These are phyloP conservation scores for Fusarium nisikadoi DNA, from an alignment of 2,329 filamentous ascomycete genomes.

Conservation along the genomic window DNA sequence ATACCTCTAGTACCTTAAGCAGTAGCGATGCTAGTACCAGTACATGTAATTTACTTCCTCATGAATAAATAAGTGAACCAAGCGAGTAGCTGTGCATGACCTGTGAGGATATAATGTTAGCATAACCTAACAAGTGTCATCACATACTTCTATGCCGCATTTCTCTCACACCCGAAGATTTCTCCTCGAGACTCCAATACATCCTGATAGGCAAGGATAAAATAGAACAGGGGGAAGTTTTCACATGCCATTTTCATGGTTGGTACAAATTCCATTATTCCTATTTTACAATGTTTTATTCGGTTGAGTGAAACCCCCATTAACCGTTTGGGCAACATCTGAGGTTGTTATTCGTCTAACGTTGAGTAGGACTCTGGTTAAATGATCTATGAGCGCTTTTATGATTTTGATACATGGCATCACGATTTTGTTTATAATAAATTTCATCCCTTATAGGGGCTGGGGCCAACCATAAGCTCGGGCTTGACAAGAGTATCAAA, in stretches of 20 bases:
- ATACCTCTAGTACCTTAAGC: background rate
- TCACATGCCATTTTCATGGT: background rate
- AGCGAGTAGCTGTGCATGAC: background rate
- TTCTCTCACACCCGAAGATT: background rate
- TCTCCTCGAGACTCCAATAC: background rate
- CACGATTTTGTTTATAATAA: background rate
- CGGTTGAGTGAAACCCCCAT: background rate
- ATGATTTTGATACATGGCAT: conserved; percentile 13
- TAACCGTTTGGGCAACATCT: background rate
- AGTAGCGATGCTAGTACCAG: too few relatives aligned
- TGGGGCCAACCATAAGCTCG: conserved; percentile 93
- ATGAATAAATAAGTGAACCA: background rate
- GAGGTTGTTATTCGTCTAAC: background rate
- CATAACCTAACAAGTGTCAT: background rate
- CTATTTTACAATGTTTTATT: background rate
- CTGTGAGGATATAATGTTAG: background rate
- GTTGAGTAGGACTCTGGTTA: background rate
- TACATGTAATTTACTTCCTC: background rate
- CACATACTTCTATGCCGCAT: background rate
- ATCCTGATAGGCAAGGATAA: background rate
- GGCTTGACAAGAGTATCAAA: conserved; percentile 91
- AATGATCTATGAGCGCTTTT: conserved; percentile 20
- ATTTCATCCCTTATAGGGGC: conserved; percentile 63
- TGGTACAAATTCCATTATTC: background rate
- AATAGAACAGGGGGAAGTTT: background rate